Conservation (phyloP, 257 asterid genomes). For the Misopates orontium region DNA sequence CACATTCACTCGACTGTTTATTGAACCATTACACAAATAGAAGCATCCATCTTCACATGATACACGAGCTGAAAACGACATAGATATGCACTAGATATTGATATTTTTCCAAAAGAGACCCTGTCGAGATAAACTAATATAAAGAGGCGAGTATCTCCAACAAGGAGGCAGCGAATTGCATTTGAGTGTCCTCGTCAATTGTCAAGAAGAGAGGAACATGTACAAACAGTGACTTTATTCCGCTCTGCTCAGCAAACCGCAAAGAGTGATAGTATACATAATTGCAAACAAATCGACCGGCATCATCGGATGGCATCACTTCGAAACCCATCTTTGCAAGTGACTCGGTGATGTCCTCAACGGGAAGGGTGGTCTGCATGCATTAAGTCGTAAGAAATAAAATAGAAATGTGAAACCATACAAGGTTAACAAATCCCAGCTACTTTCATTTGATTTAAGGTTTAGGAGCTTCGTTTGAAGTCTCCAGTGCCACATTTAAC, state of each 20-base stretch:
- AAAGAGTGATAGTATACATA: slow-evolving; percentile 93
- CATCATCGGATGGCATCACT: slow-evolving; percentile 84
- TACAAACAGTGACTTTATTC: slow-evolving; percentile 76
- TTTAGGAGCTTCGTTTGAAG: not conserved
- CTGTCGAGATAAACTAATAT: slow-evolving; percentile 32
- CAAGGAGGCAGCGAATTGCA: slow-evolving; percentile 85
- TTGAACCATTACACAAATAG: slow-evolving; percentile 14
- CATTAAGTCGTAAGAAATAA: not conserved
- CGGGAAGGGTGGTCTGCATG: slow-evolving; percentile 66
- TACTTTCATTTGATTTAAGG: not conserved
- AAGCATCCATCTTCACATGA: slow-evolving; percentile 23
- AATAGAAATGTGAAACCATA: too few species aligned
- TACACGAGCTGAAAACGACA: slow-evolving; percentile 27
- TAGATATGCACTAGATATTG: slow-evolving; percentile 16
- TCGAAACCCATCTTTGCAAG: slow-evolving; percentile 84
- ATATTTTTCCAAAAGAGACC: not conserved
- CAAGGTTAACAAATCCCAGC: not conserved
- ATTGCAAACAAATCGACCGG: slow-evolving; percentile 95
- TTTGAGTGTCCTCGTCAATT: slow-evolving; percentile 87
- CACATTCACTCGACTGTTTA: slow-evolving; percentile 28
- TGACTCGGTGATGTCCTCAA: slow-evolving; percentile 62
- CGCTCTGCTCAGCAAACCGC: slow-evolving; percentile 87
- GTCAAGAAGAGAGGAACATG: slow-evolving; percentile 96
- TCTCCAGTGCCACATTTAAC: not conserved
- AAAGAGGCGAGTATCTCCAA: slow-evolving; percentile 74